Base-by-base conservation (phyloP, 768 basidiomycete genomes). In the Lactarius evosmus region DNA sequence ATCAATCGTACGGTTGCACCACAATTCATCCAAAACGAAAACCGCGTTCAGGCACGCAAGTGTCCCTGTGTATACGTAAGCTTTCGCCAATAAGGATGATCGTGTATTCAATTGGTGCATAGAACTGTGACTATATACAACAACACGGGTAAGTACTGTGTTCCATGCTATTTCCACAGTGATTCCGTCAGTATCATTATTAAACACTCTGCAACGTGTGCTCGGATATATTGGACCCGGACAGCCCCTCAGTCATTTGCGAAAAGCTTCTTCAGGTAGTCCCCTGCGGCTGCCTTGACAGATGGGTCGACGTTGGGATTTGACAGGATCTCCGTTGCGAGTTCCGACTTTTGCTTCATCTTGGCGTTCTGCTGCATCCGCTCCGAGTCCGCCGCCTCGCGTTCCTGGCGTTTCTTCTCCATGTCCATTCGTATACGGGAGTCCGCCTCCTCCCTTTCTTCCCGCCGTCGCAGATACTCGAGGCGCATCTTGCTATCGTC, bases 231-330 rank as follows among this genome's bases (percentile, higher is more conserved):
- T 46, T 29, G 25, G 7, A 46, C 29, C 33, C 41, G 19, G 32
- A 51, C 22, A 22, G 30, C 49, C 58, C 22, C 17, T 69, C 62
- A 79, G 62, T 82, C 80, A 55, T 74, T 69, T 33, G 75, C 71
- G 66, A 89, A 86, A 32, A 89, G 75, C 70, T 82, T 85, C 75
- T 87, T 87, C 68, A 91, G 75, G 75, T 87, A 91, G 56, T 89
- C 88, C 49, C 84, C 80, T 3, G 88, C 88, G 5, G 84, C 84
- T 67, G 84, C 82, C 72, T 83, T 85, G 58, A 89, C 78, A 12
- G 79, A 77, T n/a, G 78, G 78, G 65, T 89, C 87, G 8, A 84
- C 78, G 40, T 75, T 76, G 7, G 81, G 79, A 66, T 85, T 88
- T 25, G 79, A 78, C 66, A 91, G 74, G 44, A 91, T 65, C 57